Evolutionary conservation across 108 stramenopile species (phyloP).

Genomic region (Nannochloropsis oceanica): DNA sequence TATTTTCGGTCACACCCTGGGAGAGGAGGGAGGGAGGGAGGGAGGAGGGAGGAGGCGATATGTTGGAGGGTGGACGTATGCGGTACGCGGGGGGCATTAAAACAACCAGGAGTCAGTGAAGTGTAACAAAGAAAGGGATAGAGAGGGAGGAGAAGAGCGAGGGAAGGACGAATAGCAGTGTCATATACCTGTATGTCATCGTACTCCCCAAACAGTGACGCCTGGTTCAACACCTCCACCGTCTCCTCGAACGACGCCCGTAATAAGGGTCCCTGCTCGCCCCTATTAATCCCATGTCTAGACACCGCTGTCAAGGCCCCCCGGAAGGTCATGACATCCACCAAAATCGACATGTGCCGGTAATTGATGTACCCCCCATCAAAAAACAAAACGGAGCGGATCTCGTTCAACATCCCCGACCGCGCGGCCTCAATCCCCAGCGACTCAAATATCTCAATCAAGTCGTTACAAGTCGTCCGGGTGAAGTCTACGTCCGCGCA

Average conservation of each 20-base stretch:
- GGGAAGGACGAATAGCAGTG: too few relatives aligned
- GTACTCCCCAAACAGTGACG: slow-evolving; percentile 76
- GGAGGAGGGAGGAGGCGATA: too few relatives aligned
- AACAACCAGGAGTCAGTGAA: too few relatives aligned
- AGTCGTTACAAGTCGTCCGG: slow-evolving; percentile 78
- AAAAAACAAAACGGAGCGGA: slow-evolving; percentile 68
- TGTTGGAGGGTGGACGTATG: too few relatives aligned
- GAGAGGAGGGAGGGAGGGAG: too few relatives aligned
- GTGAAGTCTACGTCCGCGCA: slow-evolving; percentile 81
- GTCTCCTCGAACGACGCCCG: slow-evolving; percentile 94
- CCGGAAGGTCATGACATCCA: slow-evolving; percentile 96
- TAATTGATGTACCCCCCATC: slow-evolving; percentile 98
- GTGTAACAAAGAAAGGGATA: too few relatives aligned
- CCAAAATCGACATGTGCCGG: slow-evolving; percentile 87
- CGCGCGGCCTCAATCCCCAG: slow-evolving; percentile 94
- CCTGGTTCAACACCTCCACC: slow-evolving; percentile 94
- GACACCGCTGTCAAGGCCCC: slow-evolving; percentile 92
- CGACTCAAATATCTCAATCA: slow-evolving; percentile 85
- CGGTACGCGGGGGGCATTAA: too few relatives aligned
- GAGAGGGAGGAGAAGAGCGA: too few relatives aligned
- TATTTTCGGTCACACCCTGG: slow-evolving; percentile 87
- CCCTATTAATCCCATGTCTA: slow-evolving; percentile 96
- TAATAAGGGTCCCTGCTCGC: slow-evolving; percentile 81
- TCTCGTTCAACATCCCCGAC: slow-evolving; percentile 53
- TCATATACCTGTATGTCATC: slow-evolving; percentile 51